A percentile compares a stretch with the other conserved stretches of the same genome.
phyloP scores from a whole-genome alignment of 805 yeast species.

The Kazachstania bromeliacearum region DNA sequence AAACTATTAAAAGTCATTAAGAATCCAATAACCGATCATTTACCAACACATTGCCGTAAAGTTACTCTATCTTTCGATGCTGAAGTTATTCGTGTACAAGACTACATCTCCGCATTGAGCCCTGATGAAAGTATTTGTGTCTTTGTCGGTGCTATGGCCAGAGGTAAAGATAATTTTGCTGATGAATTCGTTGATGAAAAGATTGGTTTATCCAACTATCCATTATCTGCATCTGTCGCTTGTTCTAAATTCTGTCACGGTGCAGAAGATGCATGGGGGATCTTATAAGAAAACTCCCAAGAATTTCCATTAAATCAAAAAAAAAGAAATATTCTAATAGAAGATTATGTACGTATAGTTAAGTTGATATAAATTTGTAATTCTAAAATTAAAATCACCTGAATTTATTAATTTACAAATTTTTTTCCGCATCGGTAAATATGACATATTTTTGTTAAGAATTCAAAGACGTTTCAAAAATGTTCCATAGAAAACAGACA shows the following conservation, averaged over 20 bases:
- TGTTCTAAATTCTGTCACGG: conserved; percentile 98
- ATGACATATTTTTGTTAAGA: too few relatives aligned
- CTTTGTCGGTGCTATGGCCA: conserved; percentile 98
- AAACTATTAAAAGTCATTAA: conserved; percentile 87
- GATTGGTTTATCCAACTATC: conserved; percentile 89
- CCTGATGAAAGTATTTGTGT: conserved; percentile 93
- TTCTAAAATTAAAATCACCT: neutral
- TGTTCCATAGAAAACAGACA: conserved; percentile 2
- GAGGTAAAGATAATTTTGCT: conserved; percentile 95
- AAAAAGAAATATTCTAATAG: too few relatives aligned
- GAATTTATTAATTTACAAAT: neutral
- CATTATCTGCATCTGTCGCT: conserved; percentile 94
- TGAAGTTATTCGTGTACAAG: conserved; percentile 77
- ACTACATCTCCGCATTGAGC: conserved; percentile 68
- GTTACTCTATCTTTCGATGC: conserved; percentile 91
- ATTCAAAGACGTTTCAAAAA: neutral
- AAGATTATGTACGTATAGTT: too few relatives aligned
- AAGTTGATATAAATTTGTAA: too few relatives aligned
- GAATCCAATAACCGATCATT: conserved; percentile 93
- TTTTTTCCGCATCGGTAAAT: too few relatives aligned
- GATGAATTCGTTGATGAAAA: conserved; percentile 96
- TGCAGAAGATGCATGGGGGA: conserved; percentile 96
- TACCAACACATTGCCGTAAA: conserved; percentile 92
- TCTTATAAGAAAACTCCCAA: too few relatives aligned
- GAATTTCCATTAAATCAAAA: too few relatives aligned